A percentile compares a stretch with the other conserved stretches of the same genome.
phyloP scores from a whole-genome alignment of 2,329 filamentous ascomycete genomes.

The Botrytis deweyae region DNA sequence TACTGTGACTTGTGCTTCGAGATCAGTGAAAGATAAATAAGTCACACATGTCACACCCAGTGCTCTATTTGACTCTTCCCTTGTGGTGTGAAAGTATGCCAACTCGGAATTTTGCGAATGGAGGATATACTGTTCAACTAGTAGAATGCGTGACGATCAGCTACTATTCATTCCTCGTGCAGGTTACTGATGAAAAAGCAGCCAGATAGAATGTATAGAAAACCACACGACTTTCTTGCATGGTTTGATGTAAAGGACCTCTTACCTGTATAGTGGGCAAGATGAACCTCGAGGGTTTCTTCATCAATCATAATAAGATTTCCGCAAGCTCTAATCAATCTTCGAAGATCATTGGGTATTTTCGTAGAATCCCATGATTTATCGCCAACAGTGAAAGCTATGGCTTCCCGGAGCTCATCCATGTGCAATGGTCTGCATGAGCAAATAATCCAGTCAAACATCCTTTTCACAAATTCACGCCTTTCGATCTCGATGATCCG shows the following conservation, averaged over 20 bases:
- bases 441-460: conserved; percentile 27
- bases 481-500: conserved; percentile 18
- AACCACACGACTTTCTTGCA: neutral
- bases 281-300: neutral
- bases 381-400: neutral
- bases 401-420: conserved; percentile 24
- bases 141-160: neutral
- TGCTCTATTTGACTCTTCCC: neutral
- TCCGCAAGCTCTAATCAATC: neutral
- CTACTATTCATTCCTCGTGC: neutral
- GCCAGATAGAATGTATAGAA: too few relatives aligned
- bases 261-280: conserved; percentile 6
- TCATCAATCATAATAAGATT: conserved; percentile 2
- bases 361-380: neutral
- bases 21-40: neutral
- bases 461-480: conserved; percentile 19
- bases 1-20: neutral
- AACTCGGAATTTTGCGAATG: neutral
- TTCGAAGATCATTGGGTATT: conserved; percentile 14
- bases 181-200: neutral
- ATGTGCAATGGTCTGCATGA: conserved; percentile 20
- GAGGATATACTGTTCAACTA: neutral
- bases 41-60: neutral
- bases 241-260: neutral
- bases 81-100: neutral